Conservation (phyloP, 805 yeast species). For the Sugiyamaella valdiviana region DNA sequence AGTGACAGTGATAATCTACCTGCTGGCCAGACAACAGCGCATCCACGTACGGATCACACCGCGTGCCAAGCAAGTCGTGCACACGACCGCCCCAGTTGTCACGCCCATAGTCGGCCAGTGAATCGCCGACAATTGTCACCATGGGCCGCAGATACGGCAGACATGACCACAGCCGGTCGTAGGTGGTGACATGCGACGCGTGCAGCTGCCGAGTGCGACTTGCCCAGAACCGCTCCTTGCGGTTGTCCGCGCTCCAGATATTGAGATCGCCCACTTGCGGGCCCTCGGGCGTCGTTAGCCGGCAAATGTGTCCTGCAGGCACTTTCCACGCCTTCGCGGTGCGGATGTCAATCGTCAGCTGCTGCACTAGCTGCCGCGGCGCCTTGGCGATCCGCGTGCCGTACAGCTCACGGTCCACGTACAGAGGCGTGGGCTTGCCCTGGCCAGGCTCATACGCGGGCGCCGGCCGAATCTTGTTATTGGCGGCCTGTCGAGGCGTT, state of each 20-base stretch:
- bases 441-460: slow-evolving; percentile 55
- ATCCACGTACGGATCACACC: slow-evolving; percentile 67
- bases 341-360: slow-evolving; percentile 45
- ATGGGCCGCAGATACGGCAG: slow-evolving; percentile 61
- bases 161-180: slow-evolving; percentile 59
- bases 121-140: slow-evolving; percentile 57
- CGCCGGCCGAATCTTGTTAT: slow-evolving; percentile 32
- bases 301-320: slow-evolving; percentile 53
- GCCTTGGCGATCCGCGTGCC: slow-evolving; percentile 39
- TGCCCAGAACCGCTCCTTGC: slow-evolving; percentile 64
- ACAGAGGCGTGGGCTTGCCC: slow-evolving; percentile 41
- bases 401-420: slow-evolving; percentile 46
- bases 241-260: slow-evolving; percentile 56
- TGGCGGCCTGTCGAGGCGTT: background rate
- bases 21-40: slow-evolving; percentile 57
- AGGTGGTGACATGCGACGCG: slow-evolving; percentile 54
- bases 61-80: slow-evolving; percentile 60
- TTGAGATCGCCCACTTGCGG: slow-evolving; percentile 68
- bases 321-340: slow-evolving; percentile 58
- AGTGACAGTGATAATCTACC: slow-evolving; percentile 62
- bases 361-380: slow-evolving; percentile 39
- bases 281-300: slow-evolving; percentile 60
- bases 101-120: slow-evolving; percentile 46
- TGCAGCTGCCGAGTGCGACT: slow-evolving; percentile 62
- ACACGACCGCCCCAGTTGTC: slow-evolving; percentile 62